Evolutionary conservation across 495 filamentous ascomycete genomes (phyloP).

Genomic region (Cudoniella acicularis): DNA sequence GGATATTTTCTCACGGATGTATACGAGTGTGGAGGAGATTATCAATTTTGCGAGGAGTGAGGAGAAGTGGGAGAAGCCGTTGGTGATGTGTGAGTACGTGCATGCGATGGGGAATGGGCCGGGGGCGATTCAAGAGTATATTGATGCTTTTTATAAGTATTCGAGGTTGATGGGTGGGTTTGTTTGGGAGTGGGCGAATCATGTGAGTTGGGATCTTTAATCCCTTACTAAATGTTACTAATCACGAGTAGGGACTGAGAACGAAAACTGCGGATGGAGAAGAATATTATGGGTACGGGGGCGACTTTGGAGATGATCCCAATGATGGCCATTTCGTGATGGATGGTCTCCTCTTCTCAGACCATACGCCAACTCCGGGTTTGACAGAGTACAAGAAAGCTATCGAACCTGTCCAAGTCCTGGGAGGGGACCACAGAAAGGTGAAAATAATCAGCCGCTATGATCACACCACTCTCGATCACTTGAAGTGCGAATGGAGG

Average conservation of each 20-base stretch:
- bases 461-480: conserved; percentile 48
- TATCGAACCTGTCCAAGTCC: conserved; percentile 56
- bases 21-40: conserved; percentile 46
- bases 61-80: conserved; percentile 40
- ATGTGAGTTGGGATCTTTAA: conserved; percentile 22
- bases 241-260: conserved; percentile 37
- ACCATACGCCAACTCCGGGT: conserved; percentile 58
- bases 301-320: conserved; percentile 67
- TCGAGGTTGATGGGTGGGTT: conserved; percentile 66
- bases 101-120: conserved; percentile 79
- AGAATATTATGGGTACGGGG: conserved; percentile 64
- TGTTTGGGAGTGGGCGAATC: conserved; percentile 77
- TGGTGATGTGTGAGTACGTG: conserved; percentile 66
- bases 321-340: conserved; percentile 68
- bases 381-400: conserved; percentile 61
- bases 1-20: conserved; percentile 69
- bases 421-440: conserved; percentile 27
- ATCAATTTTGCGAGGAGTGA: conserved; percentile 35
- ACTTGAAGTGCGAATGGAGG: conserved; percentile 43
- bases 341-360: conserved; percentile 59
- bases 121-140: conserved; percentile 62
- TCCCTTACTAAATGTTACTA: not conserved
- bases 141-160: conserved; percentile 61
- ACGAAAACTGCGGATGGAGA: conserved; percentile 50
- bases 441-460: conserved; percentile 48